Conservation (phyloP, 2,329 filamentous ascomycete species). For the Myotisia sp. region DNA sequence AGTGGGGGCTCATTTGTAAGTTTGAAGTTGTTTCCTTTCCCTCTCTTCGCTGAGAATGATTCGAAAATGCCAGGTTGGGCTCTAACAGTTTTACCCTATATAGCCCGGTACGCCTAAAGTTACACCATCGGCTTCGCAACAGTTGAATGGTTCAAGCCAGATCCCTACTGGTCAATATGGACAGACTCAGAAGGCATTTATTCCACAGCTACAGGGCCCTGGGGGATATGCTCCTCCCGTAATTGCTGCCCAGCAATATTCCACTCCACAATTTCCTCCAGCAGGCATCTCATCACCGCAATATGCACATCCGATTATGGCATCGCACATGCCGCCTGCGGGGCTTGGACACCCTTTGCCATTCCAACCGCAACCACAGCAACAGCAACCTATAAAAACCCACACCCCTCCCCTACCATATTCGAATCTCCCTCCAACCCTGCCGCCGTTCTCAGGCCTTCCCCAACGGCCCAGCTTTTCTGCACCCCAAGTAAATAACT, state of each 20-base stretch:
- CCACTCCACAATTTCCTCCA: slow-evolving; percentile 21
- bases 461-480: slow-evolving; percentile 47
- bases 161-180: slow-evolving; percentile 29
- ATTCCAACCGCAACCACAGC: slow-evolving; percentile 30
- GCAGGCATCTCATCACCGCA: slow-evolving; percentile 21
- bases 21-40: slow-evolving; percentile 14
- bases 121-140: slow-evolving; percentile 31
- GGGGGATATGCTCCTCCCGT: slow-evolving; percentile 25
- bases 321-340: slow-evolving; percentile 26
- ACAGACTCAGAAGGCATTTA: slow-evolving; percentile 23
- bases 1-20: slow-evolving; percentile 44
- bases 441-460: slow-evolving; percentile 43
- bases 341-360: slow-evolving; percentile 20
- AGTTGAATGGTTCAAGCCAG: slow-evolving; percentile 33
- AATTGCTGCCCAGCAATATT: slow-evolving; percentile 21
- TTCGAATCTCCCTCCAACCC: slow-evolving; percentile 34
- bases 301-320: slow-evolving; percentile 15
- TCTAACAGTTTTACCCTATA: too few relatives aligned
- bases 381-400: slow-evolving; percentile 28
- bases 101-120: slow-evolving; percentile 33
- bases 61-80: slow-evolving; percentile 7
- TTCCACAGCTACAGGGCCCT: slow-evolving; percentile 14
- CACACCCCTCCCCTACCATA: slow-evolving; percentile 35
- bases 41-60: background rate
- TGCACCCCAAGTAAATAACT: slow-evolving; percentile 39